phyloP scores from a whole-genome alignment of 2,329 filamentous ascomycete genomes.

The Alternaria ethzedia region DNA sequence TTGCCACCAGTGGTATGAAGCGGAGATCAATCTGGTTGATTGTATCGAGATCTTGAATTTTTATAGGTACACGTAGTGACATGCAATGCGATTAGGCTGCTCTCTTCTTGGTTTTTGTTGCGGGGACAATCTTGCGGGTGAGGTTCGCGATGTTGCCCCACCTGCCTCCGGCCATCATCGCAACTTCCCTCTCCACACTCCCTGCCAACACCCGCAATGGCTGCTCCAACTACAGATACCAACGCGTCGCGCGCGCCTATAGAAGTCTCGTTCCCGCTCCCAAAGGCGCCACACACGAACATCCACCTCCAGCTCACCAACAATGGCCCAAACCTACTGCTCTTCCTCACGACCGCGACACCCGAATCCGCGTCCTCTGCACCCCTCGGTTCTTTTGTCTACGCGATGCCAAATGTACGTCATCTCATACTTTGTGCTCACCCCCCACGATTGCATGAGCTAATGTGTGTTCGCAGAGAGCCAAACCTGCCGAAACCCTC shows the following conservation, averaged over 20 bases:
- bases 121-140: neutral
- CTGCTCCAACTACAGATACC: conserved; percentile 15
- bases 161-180: neutral
- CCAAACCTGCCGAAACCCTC: conserved; percentile 64
- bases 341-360: conserved; percentile 62
- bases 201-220: conserved; percentile 21
- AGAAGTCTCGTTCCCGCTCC: conserved; percentile 64
- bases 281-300: conserved; percentile 62
- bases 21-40: too few species aligned
- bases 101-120: too few species aligned
- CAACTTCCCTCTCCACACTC: conserved; percentile 2
- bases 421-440: neutral
- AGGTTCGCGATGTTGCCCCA: conserved; percentile 10
- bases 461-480: conserved; percentile 37
- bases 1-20: too few species aligned
- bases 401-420: conserved; percentile 88
- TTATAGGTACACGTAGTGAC: too few species aligned
- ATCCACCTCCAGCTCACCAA: conserved; percentile 66
- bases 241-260: conserved; percentile 49
- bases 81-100: too few species aligned
- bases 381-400: conserved; percentile 85
- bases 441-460: neutral
- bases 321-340: conserved; percentile 58
- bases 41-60: too few species aligned
- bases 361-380: conserved; percentile 48